Evolutionary conservation across 305 asterid species (phyloP).

Genomic region (Euphrasia arctica): DNA sequence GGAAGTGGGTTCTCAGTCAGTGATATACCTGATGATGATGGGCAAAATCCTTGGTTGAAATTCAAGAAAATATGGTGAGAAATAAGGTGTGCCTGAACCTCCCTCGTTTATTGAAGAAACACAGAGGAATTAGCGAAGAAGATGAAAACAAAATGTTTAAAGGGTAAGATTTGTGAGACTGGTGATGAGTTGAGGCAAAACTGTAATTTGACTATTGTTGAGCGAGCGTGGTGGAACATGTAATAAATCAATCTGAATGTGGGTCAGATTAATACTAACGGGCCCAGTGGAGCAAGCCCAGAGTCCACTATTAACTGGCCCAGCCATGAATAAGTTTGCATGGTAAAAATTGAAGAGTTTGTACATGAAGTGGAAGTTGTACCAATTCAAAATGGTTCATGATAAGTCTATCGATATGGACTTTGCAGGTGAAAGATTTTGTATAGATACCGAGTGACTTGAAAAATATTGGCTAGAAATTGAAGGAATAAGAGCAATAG

Average conservation of each 20-base stretch:
- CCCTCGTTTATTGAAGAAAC: neutral
- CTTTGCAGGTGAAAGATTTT: no score
- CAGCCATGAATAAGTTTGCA: neutral
- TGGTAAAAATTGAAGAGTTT: no score
- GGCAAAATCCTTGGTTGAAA: no score
- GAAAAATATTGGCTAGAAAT: no score
- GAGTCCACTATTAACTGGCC: neutral
- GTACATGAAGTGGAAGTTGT: no score
- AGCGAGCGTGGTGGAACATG: no score
- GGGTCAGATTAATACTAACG: neutral
- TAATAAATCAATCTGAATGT: no score
- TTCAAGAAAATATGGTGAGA: no score
- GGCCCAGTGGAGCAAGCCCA: conserved; percentile 1
- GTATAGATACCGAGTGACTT: no score
- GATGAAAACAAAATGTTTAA: neutral
- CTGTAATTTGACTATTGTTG: neutral
- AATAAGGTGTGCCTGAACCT: neutral
- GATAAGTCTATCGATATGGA: no score
- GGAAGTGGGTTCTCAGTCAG: conserved; percentile 16
- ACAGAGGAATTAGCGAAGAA: neutral
- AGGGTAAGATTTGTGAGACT: neutral
- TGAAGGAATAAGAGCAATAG: no score
- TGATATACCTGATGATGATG: conserved; percentile 7
- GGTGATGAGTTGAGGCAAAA: conserved; percentile 1
- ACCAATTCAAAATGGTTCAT: no score